Conservation (phyloP, 495 filamentous ascomycete genomes). For the Daldinia vernicosa region DNA sequence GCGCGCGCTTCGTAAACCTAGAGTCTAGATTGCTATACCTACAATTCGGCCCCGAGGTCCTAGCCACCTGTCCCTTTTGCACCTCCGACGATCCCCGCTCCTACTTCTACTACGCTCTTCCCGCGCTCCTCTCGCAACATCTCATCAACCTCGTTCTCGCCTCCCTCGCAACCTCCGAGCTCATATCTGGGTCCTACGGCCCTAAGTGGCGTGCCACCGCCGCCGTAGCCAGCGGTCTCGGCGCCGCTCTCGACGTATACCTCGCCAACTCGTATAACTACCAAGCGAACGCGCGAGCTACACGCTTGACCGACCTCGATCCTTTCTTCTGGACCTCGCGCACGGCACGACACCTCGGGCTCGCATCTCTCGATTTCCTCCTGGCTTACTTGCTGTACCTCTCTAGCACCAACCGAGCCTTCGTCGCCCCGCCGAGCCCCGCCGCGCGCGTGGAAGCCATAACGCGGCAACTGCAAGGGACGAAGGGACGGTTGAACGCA, state of each 20-base stretch:
- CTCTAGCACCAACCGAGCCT: conserved; percentile 75
- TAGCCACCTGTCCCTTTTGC: conserved; percentile 85
- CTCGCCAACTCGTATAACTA: conserved; percentile 66
- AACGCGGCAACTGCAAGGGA: conserved; percentile 48
- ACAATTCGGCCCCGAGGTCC: conserved; percentile 75
- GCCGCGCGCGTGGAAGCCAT: conserved; percentile 59
- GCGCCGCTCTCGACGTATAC: conserved; percentile 73
- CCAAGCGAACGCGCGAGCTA: conserved; percentile 64
- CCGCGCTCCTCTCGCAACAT: conserved; percentile 77
- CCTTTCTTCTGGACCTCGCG: conserved; percentile 75
- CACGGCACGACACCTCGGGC: conserved; percentile 63
- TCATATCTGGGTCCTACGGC: conserved; percentile 64
- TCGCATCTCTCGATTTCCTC: conserved; percentile 69
- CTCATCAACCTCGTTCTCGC: conserved; percentile 75
- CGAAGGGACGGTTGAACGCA: conserved; percentile 58
- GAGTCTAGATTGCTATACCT: conserved; percentile 83
- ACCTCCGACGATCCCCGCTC: conserved; percentile 71
- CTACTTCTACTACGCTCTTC: conserved; percentile 85
- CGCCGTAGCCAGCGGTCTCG: conserved; percentile 66
- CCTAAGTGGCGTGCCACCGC: conserved; percentile 74
- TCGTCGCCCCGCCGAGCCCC: conserved; percentile 54
- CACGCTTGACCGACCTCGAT: conserved; percentile 66
- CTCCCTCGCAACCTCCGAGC: conserved; percentile 66
- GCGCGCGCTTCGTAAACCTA: conserved; percentile 70
- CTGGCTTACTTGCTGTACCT: conserved; percentile 73